Evolutionary conservation across 176 grass and related monocot genomes (phyloP), one percentile per base, ranked within the genome.

Genomic region (Melocanna baccifera): DNA sequence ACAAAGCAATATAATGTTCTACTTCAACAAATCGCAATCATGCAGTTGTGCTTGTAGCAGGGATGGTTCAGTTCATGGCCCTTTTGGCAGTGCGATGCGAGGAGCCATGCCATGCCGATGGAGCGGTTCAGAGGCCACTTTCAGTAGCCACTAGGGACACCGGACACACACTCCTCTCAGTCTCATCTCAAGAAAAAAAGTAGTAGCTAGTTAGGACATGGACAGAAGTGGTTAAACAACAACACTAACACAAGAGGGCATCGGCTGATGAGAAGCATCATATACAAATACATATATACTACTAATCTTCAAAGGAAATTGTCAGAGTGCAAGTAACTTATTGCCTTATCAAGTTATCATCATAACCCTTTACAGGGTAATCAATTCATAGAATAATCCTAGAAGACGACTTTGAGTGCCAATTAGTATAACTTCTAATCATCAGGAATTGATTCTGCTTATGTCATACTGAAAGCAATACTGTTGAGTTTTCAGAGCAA

Each of bases 121-220:
- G 84, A 80, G 62, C 62, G 56, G 85, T 68, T 90, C 61, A 58
- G 50, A 69, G 12, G 75, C 75, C 80, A 87, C 80, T 91, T 83
- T 87, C 80, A 79, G 80, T 57, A 68, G 62, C 48, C 89, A 83
- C 36, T 32, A 58, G 28, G 22, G 56, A 56, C 12, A 83, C 76
- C 22, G 22, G 56, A 56, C 12, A 83, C 76, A 42, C 23, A 26
- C 45, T 82, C 79, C 29, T 37, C 25, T 77, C 56, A 5, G 29
- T 26, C 28, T 78, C 65, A 9, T 78, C 74, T 40, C 50, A 47
- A 67, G 4, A 40, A 16, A 73, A 78, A 62, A 78, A 62, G 11
- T 28, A 12, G n/a, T 5, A 16, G 28, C 36, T 36, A 23, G 37
- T 22, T 29, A 14, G 12, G 13, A 52, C 5, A 26, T 39, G 22